Conservation (phyloP, 1,284 basidiomycete genomes). For the Trichosporon coremiiforme region DNA sequence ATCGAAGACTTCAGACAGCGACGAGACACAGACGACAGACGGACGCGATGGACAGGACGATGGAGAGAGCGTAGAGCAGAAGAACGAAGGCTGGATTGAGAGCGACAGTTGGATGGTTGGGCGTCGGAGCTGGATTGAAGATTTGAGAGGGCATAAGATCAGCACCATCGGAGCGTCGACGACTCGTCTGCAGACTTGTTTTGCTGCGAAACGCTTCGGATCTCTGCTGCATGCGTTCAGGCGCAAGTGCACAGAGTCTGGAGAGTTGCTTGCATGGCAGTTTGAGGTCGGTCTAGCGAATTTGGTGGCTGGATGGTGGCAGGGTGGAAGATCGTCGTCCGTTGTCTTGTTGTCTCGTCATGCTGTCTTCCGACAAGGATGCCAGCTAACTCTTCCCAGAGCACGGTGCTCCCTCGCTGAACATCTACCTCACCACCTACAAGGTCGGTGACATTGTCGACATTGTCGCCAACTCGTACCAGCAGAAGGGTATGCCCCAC, state of each 20-base stretch:
- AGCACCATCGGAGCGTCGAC: not conserved
- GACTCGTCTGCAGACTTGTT: not conserved
- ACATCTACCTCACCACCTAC: conserved; percentile 92
- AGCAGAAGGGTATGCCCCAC: conserved; percentile 99
- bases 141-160: not conserved
- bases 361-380: not conserved
- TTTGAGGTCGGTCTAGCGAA: not conserved
- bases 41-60: not conserved
- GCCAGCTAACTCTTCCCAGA: conserved; percentile 60
- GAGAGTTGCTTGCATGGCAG: not conserved
- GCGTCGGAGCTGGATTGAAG: not conserved
- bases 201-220: too few relatives aligned
- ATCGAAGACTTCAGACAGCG: not conserved
- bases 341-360: conserved; percentile 1
- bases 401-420: conserved; percentile 85
- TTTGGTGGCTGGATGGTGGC: not conserved
- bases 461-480: conserved; percentile 98
- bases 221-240: not conserved
- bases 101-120: not conserved
- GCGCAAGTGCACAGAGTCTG: not conserved
- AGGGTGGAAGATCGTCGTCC: not conserved
- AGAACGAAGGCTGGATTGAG: not conserved
- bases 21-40: conserved; percentile 7
- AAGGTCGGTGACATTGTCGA: conserved; percentile 98
- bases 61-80: not conserved